Conservation (phyloP, 768 basidiomycete genomes). For the Gloeophyllum trabeum region DNA sequence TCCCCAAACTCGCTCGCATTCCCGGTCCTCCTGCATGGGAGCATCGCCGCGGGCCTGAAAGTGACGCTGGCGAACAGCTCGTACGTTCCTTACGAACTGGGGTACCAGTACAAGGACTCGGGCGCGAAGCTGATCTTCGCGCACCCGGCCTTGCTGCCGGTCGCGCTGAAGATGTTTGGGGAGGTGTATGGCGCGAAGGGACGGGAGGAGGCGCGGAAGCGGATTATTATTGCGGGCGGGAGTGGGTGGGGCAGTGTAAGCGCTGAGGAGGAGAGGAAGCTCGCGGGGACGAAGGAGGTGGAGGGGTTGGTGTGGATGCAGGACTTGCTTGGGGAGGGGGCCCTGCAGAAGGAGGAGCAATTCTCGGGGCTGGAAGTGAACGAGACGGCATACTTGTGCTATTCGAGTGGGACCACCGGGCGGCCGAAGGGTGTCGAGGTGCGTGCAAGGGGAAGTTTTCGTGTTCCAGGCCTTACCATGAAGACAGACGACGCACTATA, state of each 20-base stretch:
- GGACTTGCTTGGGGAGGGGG: conserved; percentile 33
- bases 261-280: neutral
- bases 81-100: conserved; percentile 44
- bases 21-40: conserved; percentile 32
- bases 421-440: conserved; percentile 61
- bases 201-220: conserved; percentile 30
- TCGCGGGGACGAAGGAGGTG: neutral
- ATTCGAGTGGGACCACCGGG: conserved; percentile 62
- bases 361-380: conserved; percentile 40
- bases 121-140: conserved; percentile 52
- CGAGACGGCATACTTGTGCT: conserved; percentile 58
- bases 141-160: conserved; percentile 45
- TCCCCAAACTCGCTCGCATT: conserved; percentile 57
- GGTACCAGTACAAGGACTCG: conserved; percentile 61
- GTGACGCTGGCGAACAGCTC: conserved; percentile 66
- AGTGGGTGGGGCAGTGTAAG: conserved; percentile 1
- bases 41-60: conserved; percentile 54
- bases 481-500: conserved; percentile 58
- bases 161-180: conserved; percentile 47
- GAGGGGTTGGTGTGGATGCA: neutral
- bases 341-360: conserved; percentile 37
- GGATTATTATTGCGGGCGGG: conserved; percentile 43
- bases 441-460: too few relatives aligned
- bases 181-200: conserved; percentile 27
- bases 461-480: too few relatives aligned